A percentile compares a stretch with the other conserved stretches of the same genome.
phyloP scores from a whole-genome alignment of 306 rosid genomes.

The Hylodesmum podocarpum region DNA sequence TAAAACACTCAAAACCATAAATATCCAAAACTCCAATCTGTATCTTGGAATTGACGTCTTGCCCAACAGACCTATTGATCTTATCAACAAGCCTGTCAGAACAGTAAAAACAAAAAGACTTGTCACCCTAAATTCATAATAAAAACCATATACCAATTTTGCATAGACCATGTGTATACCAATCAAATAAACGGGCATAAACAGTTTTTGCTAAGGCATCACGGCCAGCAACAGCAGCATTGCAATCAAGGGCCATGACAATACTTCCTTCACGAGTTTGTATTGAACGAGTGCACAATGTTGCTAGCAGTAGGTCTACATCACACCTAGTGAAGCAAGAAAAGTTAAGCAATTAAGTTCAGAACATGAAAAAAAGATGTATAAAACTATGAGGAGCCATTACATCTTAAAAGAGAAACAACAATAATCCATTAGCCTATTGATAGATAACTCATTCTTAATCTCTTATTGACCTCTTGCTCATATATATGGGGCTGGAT shows the following conservation, averaged over 20 bases:
- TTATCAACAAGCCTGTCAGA: slow-evolving; percentile 93
- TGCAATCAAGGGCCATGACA: slow-evolving; percentile 88
- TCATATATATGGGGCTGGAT: background rate
- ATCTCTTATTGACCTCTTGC: slow-evolving; percentile 1
- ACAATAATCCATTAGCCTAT: background rate
- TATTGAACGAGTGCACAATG: slow-evolving; percentile 84
- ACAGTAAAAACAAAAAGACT: slow-evolving; percentile 18
- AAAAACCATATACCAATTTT: background rate
- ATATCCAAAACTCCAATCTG: slow-evolving; percentile 97
- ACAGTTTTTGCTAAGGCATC: slow-evolving; percentile 94
- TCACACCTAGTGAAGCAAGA: slow-evolving; percentile 63
- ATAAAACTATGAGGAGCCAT: slow-evolving; percentile 1
- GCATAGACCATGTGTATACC: slow-evolving; percentile 53
- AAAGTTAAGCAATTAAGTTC: slow-evolving; percentile 8
- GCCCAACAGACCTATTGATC: slow-evolving; percentile 91
- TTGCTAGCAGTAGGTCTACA: slow-evolving; percentile 64
- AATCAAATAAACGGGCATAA: slow-evolving; percentile 87
- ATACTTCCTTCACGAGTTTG: slow-evolving; percentile 94
- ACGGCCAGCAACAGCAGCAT: slow-evolving; percentile 86
- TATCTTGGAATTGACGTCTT: slow-evolving; percentile 69
- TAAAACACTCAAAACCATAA: slow-evolving; percentile 97
- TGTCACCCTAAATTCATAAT: background rate
- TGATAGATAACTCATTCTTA: slow-evolving; percentile 13
- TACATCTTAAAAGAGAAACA: slow-evolving; percentile 25
- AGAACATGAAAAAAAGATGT: slow-evolving; percentile 1